Percentiles rank a stretch among this genome's conserved stretches.
Conservation (phyloP, 1,284 basidiomycete genomes). For the Rhodotorula sp. region DNA sequence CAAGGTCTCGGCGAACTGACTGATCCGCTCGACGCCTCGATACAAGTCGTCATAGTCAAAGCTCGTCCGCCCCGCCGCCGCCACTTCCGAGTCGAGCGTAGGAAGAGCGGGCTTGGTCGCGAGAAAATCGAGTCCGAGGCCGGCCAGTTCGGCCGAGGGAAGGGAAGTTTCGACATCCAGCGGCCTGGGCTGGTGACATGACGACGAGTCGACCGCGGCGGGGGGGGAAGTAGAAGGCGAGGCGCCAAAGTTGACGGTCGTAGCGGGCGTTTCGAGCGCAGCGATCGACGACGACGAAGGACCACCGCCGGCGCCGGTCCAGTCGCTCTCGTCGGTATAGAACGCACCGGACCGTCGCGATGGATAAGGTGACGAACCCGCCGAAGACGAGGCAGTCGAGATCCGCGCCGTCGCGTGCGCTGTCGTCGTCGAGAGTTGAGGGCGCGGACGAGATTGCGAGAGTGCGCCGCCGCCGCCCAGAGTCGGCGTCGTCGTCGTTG, state of each 20-base stretch:
- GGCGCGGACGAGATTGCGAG: background rate
- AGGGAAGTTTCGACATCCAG: background rate
- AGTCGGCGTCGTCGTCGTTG: background rate
- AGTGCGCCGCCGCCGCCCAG: background rate
- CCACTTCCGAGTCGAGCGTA: no score
- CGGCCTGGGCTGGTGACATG: background rate
- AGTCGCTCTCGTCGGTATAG: background rate
- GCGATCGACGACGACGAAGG: background rate
- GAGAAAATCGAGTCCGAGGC: constrained; percentile 15
- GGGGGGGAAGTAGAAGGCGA: background rate
- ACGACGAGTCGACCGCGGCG: background rate
- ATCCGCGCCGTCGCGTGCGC: background rate
- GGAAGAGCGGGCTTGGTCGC: background rate
- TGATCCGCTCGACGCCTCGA: constrained; percentile 18
- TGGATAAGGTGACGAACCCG: background rate
- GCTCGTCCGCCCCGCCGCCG: background rate
- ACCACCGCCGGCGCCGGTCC: background rate
- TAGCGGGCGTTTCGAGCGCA: constrained; percentile 9
- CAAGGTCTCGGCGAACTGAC: constrained; percentile 18
- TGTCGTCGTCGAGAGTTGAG: background rate
- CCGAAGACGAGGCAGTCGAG: background rate
- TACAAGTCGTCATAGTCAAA: constrained; percentile 17
- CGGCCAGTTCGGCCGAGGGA: background rate
- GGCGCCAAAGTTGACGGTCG: background rate
- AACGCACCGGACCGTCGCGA: background rate